Evolutionary conservation across 768 basidiomycete genomes (phyloP).

Genomic region (Tulasnella sp.): DNA sequence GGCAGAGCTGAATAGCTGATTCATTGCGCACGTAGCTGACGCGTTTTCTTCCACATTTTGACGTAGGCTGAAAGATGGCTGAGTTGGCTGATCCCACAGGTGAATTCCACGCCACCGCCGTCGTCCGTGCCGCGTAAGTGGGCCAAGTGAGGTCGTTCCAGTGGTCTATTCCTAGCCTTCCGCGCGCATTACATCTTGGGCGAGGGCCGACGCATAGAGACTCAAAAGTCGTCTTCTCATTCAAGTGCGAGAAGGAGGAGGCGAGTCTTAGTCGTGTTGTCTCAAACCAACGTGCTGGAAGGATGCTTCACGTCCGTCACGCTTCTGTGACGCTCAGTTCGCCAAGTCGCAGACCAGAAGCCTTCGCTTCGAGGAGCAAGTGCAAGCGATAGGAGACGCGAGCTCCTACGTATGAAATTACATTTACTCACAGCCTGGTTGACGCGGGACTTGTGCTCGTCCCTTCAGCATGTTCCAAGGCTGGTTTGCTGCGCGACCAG

Average conservation of each 20-base stretch:
- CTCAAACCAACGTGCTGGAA: neutral
- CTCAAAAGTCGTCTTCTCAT: constrained; percentile 58
- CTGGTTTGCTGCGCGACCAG: constrained; percentile 28
- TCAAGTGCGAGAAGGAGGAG: constrained; percentile 63
- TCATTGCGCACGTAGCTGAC: no score
- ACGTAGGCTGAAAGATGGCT: constrained; percentile 42
- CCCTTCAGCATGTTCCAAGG: constrained; percentile 20
- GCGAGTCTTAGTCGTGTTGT: constrained; percentile 43
- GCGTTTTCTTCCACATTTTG: neutral
- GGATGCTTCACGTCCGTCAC: neutral
- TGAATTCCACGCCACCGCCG: constrained; percentile 49
- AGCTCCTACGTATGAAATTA: neutral
- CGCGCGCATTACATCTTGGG: constrained; percentile 52
- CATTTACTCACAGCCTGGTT: neutral
- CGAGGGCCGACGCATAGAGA: constrained; percentile 54
- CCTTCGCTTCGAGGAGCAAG: constrained; percentile 23
- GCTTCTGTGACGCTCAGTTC: neutral
- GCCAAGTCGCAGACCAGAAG: neutral
- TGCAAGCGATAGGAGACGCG: constrained; percentile 9
- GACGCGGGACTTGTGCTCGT: neutral
- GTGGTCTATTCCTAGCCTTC: neutral
- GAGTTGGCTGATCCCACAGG: constrained; percentile 47
- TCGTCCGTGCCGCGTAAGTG: constrained; percentile 49
- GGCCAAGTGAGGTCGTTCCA: neutral
- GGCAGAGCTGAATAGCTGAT: neutral